Base-by-base conservation (phyloP, 345 rosid species). In the Pugionium dolabratum region DNA sequence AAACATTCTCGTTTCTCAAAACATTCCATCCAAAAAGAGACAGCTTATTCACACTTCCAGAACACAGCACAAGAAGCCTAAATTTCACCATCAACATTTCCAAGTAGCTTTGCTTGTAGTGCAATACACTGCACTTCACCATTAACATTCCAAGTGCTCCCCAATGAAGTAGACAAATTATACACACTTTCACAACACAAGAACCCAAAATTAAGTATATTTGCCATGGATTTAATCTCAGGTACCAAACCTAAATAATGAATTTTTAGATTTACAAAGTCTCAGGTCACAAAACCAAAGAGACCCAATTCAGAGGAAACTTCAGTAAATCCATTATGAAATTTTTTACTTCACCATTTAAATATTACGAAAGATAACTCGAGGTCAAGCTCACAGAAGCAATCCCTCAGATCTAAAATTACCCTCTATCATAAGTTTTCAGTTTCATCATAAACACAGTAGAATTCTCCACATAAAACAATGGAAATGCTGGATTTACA, bases 251-350 rank as follows among this genome's bases (percentile, higher is more conserved):
- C 25, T 18, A 59, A 59, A 36, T 2, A 4, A 33, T 30, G 7
- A 32, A 62, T 30, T 2, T 8, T 51, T 44, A 65, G 54, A 61
- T 70, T 56, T 54, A 7, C 28, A 54, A 61, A 42, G 55, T 45
- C 56, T 44, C 25, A 41, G 1, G 0, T 49, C 40, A 11, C 9
- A 55, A 54, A 55, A 7, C 0, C 4, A 64, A 71, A 33, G 44
- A 26, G 4, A 18, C 18, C 18, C 18, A 18, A 18, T 18, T 18
- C 18, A 18, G 18, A 18, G 18, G 18, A 18, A 18, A 18, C 0
- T 18, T 18, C 18, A 18, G 18, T 18, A 18, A 18, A 18, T 18
- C 18, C 18, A 18, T 18, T 18, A 18, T 18, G 18, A 18, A 18
- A 18, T 18, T 18, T 18, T 18, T 18, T 18, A 18, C 18, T 18